These are phyloP conservation scores for Saccharomyces eubayanus DNA, from an alignment of 805 yeast genomes.

Conservation along the genomic window DNA sequence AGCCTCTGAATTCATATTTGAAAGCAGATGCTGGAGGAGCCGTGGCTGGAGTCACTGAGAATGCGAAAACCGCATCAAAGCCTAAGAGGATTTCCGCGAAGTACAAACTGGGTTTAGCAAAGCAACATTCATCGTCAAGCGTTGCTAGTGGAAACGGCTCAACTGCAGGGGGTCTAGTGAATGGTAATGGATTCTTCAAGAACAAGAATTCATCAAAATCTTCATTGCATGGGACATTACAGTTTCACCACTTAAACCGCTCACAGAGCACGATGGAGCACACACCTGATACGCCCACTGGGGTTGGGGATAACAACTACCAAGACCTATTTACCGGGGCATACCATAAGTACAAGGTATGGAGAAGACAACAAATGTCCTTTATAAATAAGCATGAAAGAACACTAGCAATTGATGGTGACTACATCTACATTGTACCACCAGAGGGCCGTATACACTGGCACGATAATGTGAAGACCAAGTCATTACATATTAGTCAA, in stretches of 20 bases:
- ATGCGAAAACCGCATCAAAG: conserved; percentile 5
- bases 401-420: conserved; percentile 87
- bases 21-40: conserved; percentile 9
- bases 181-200: conserved; percentile 26
- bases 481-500: conserved; percentile 78
- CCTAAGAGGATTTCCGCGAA: conserved; percentile 16
- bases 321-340: conserved; percentile 39
- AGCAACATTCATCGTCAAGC: conserved; percentile 12
- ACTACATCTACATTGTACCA: conserved; percentile 69
- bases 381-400: conserved; percentile 69
- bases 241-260: conserved; percentile 12
- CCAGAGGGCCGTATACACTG: conserved; percentile 75
- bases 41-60: background rate
- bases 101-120: conserved; percentile 15
- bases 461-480: conserved; percentile 71
- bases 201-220: conserved; percentile 29
- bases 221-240: conserved; percentile 22
- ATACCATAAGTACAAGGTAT: conserved; percentile 77
- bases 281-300: conserved; percentile 10
- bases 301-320: conserved; percentile 14
- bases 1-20: conserved; percentile 17
- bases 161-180: conserved; percentile 3
- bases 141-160: conserved; percentile 9
- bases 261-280: conserved; percentile 11
- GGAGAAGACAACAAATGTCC: conserved; percentile 82